Evolutionary conservation across 2,329 filamentous ascomycete species (phyloP).

Genomic region (Stylonectria norvegica): DNA sequence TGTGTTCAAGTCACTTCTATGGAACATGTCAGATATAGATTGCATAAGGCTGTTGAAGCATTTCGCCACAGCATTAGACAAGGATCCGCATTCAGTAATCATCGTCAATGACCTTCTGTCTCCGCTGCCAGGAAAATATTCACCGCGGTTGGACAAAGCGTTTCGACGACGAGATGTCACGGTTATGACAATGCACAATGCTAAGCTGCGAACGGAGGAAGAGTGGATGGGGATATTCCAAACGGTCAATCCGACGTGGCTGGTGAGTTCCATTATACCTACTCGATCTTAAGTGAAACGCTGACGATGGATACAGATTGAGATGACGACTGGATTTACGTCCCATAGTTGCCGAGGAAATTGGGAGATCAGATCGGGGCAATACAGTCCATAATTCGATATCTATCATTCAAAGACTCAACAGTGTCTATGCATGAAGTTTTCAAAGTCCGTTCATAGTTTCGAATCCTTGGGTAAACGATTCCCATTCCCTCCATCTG

Average conservation of each 20-base stretch:
- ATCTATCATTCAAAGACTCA: too few relatives aligned
- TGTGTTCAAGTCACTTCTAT: conserved; percentile 14
- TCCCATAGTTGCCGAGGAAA: conserved; percentile 17
- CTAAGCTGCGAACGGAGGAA: conserved; percentile 12
- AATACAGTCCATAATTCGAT: not conserved
- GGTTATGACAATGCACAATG: conserved; percentile 23
- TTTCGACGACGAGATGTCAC: conserved; percentile 20
- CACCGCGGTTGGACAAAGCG: conserved; percentile 13
- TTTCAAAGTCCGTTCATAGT: not conserved
- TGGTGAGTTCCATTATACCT: conserved; percentile 1
- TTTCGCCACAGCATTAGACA: conserved; percentile 26
- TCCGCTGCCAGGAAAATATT: conserved; percentile 10
- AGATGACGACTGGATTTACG: conserved; percentile 3
- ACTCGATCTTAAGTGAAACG: not conserved
- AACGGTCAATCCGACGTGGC: conserved; percentile 3
- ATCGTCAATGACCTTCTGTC: conserved; percentile 19
- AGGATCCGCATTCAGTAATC: conserved; percentile 2
- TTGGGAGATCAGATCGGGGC: conserved; percentile 10
- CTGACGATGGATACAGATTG: conserved; percentile 2
- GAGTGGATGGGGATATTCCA: conserved; percentile 13
- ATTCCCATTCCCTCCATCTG: not conserved
- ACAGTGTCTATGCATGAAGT: too few relatives aligned
- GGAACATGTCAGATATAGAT: conserved; percentile 15
- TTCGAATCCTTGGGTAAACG: not conserved
- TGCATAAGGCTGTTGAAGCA: conserved; percentile 24